These are phyloP conservation scores for Bipolaris gigantea DNA, from an alignment of 2,329 filamentous ascomycete genomes.

Conservation along the genomic window DNA sequence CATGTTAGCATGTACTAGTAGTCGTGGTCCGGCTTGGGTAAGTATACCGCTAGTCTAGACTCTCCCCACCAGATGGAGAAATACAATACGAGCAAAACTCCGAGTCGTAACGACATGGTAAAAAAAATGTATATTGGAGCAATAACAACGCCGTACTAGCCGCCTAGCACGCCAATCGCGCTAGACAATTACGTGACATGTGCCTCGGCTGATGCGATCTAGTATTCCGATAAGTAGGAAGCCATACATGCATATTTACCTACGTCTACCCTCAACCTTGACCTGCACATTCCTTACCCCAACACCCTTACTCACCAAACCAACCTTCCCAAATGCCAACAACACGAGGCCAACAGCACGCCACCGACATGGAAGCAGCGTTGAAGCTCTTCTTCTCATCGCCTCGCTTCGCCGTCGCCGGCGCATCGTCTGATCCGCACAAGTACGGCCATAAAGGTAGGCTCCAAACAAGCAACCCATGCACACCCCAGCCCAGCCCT, in stretches of 20 bases:
- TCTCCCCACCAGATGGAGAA: neutral
- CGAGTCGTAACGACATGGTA: neutral
- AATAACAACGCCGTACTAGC: neutral
- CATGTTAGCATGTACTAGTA: neutral
- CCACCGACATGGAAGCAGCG: slow-evolving; percentile 63
- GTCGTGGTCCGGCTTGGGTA: neutral
- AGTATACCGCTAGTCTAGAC: too few relatives aligned
- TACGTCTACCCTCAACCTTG: neutral
- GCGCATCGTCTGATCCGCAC: slow-evolving; percentile 78
- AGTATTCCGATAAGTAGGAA: slow-evolving; percentile 8
- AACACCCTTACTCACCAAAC: neutral
- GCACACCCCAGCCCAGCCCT: too few relatives aligned
- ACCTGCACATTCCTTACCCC: neutral
- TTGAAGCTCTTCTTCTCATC: slow-evolving; percentile 80
- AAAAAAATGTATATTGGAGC: neutral
- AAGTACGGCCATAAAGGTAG: slow-evolving; percentile 89
- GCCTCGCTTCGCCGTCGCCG: slow-evolving; percentile 81
- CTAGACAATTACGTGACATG: neutral
- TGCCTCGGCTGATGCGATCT: slow-evolving; percentile 4
- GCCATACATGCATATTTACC: neutral
- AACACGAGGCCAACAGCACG: slow-evolving; percentile 30
- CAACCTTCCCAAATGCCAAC: slow-evolving; percentile 22
- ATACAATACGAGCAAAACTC: neutral
- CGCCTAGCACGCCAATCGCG: neutral
- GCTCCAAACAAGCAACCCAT: too few relatives aligned